Conservation (phyloP, 2,329 filamentous ascomycete species). For the Leptographium procerum region DNA sequence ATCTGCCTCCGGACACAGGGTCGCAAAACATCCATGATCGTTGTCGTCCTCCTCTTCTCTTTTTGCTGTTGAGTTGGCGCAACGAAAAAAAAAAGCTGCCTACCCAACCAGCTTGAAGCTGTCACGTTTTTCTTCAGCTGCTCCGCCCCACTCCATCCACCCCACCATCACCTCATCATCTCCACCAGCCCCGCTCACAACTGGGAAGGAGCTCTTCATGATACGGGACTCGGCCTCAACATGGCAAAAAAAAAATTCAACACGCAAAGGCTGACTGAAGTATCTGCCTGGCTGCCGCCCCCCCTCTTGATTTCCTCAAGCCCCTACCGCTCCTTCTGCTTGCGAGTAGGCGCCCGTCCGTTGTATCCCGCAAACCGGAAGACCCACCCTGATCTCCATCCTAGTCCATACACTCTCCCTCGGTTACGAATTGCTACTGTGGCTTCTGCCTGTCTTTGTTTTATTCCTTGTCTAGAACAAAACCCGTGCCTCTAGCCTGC, state of each 20-base stretch:
- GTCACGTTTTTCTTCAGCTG: conserved; percentile 3
- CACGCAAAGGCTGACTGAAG: neutral
- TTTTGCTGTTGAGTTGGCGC: neutral
- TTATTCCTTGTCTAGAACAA: neutral
- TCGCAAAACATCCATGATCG: neutral
- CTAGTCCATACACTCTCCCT: neutral
- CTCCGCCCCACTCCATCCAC: conserved; percentile 1
- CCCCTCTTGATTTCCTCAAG: neutral
- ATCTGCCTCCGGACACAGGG: too few species aligned
- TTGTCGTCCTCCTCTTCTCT: neutral
- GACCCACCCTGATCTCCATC: neutral
- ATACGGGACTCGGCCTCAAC: neutral
- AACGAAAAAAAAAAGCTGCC: neutral
- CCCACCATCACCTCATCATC: conserved; percentile 4
- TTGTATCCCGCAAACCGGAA: neutral
- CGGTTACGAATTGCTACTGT: neutral
- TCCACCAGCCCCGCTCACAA: neutral
- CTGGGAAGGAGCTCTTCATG: neutral
- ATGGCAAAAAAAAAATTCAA: neutral
- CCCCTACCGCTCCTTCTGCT: neutral
- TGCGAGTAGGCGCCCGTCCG: neutral
- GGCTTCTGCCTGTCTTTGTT: neutral
- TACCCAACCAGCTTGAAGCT: neutral
- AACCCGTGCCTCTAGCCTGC: neutral
- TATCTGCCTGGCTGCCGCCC: neutral